Evolutionary conservation across 2,329 filamentous ascomycete species (phyloP).

Genomic region (Diplodia scrobiculata): DNA sequence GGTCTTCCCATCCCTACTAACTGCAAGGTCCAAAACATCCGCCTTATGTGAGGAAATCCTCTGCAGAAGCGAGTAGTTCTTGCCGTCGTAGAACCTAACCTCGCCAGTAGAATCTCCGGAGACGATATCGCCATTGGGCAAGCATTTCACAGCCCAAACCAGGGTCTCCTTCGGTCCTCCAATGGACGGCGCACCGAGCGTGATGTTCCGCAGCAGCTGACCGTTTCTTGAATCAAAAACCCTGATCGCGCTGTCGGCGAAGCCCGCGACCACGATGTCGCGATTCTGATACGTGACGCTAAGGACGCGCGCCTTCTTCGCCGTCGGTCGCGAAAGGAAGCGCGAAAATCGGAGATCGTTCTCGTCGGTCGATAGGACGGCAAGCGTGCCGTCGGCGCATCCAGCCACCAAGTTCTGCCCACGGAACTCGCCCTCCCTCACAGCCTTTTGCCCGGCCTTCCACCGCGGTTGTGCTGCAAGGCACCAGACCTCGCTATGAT

Average conservation of each 20-base stretch:
- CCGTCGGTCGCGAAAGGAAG: constrained; percentile 72
- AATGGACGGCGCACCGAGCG: constrained; percentile 74
- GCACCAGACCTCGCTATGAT: constrained; percentile 97
- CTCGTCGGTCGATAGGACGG: constrained; percentile 83
- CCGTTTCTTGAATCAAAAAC: constrained; percentile 84
- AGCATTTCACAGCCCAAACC: constrained; percentile 88
- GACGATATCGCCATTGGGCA: constrained; percentile 85
- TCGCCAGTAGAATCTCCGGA: constrained; percentile 95
- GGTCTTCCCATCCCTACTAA: constrained; percentile 74
- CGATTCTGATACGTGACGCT: constrained; percentile 88
- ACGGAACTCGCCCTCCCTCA: constrained; percentile 31
- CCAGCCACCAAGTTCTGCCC: constrained; percentile 74
- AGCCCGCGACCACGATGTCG: constrained; percentile 81
- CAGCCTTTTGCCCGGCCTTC: constrained; percentile 37
- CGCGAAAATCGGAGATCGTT: constrained; percentile 78
- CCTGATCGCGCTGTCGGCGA: constrained; percentile 94
- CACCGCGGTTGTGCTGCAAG: constrained; percentile 78
- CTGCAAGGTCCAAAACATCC: constrained; percentile 85
- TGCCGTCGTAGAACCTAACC: constrained; percentile 89
- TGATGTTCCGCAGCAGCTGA: constrained; percentile 76
- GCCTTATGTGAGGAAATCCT: constrained; percentile 83
- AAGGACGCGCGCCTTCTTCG: constrained; percentile 84
- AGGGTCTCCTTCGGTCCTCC: constrained; percentile 82
- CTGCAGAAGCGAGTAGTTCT: constrained; percentile 85
- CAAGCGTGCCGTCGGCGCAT: constrained; percentile 87